Percentiles rank a stretch among this genome's conserved stretches.
Evolutionary conservation across 108 stramenopile genomes (phyloP).

Genomic region (Pseudonitzschia pungens): DNA sequence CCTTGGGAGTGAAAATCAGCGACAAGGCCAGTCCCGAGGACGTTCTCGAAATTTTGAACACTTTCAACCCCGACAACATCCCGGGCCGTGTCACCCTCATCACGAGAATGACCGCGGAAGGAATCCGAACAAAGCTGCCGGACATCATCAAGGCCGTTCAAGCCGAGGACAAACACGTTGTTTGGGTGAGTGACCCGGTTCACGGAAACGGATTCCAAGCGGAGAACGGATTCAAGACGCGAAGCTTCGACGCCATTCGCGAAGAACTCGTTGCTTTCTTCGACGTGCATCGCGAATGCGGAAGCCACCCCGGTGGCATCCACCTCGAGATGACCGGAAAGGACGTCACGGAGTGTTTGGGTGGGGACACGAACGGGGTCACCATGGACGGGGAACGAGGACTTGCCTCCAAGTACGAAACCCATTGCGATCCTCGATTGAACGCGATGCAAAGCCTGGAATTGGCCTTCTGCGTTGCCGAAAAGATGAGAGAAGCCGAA

Average conservation of each 20-base stretch:
- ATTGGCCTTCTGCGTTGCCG: conserved; percentile 95
- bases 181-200: conserved; percentile 96
- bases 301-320: conserved; percentile 96
- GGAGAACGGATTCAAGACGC: conserved; percentile 93
- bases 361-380: conserved; percentile 86
- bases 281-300: conserved; percentile 98
- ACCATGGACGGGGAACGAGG: conserved; percentile 63
- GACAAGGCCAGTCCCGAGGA: conserved; percentile 96
- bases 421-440: conserved; percentile 97
- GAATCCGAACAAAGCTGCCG: conserved; percentile 93
- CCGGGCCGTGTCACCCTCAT: conserved; percentile 96
- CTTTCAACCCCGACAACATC: conserved; percentile 95
- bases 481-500: conserved; percentile 76
- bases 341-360: conserved; percentile 98
- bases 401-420: conserved; percentile 85
- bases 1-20: conserved; percentile 95
- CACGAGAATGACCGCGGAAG: conserved; percentile 97
- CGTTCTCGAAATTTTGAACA: conserved; percentile 89
- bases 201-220: conserved; percentile 98
- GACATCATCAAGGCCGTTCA: conserved; percentile 96
- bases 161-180: conserved; percentile 89
- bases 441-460: conserved; percentile 97
- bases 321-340: conserved; percentile 98
- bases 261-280: conserved; percentile 96
- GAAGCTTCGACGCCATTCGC: conserved; percentile 92